A percentile compares a stretch with the other conserved stretches of the same genome.
Evolutionary conservation across 441 rosid species (phyloP).

Genomic region (Cnidoscolus chayamansa): DNA sequence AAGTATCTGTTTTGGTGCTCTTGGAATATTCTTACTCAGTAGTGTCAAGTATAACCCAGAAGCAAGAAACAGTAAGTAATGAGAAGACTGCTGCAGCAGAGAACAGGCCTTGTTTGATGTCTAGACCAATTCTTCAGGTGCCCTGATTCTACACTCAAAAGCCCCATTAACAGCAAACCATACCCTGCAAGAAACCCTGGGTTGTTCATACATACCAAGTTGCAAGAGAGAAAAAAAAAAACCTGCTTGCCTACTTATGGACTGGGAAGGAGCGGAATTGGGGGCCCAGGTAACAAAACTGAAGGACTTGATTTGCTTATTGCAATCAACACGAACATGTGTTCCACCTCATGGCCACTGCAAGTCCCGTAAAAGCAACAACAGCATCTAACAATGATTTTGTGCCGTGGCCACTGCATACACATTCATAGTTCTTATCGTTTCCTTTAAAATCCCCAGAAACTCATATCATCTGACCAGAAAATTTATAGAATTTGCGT

Average conservation of each 20-base stretch:
- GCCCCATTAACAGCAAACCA: slow-evolving; percentile 78
- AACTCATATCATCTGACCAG: slow-evolving; percentile 48
- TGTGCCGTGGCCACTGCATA: slow-evolving; percentile 70
- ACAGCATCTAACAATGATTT: slow-evolving; percentile 62
- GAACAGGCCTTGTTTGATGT: slow-evolving; percentile 68
- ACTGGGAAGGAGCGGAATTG: slow-evolving; percentile 35
- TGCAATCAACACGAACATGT: slow-evolving; percentile 65
- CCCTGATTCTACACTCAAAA: slow-evolving; percentile 84
- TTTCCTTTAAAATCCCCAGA: slow-evolving; percentile 17
- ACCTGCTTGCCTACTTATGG: slow-evolving; percentile 61
- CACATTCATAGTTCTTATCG: slow-evolving; percentile 41
- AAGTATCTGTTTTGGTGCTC: slow-evolving; percentile 33
- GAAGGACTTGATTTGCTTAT: slow-evolving; percentile 58
- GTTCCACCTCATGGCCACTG: slow-evolving; percentile 63
- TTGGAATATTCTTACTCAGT: slow-evolving; percentile 48
- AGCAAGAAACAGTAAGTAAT: slow-evolving; percentile 60
- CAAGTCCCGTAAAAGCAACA: slow-evolving; percentile 58
- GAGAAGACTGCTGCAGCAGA: slow-evolving; percentile 73
- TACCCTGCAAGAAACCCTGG: slow-evolving; percentile 40
- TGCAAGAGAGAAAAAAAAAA: slow-evolving; percentile 56
- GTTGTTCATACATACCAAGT: slow-evolving; percentile 48
- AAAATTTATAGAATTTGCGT: not conserved
- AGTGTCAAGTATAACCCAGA: slow-evolving; percentile 65
- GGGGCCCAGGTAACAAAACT: slow-evolving; percentile 47
- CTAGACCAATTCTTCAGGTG: slow-evolving; percentile 74